These are phyloP conservation scores for Raffaelea ambrosiae DNA, from an alignment of 2,329 filamentous ascomycete species.

Conservation along the genomic window DNA sequence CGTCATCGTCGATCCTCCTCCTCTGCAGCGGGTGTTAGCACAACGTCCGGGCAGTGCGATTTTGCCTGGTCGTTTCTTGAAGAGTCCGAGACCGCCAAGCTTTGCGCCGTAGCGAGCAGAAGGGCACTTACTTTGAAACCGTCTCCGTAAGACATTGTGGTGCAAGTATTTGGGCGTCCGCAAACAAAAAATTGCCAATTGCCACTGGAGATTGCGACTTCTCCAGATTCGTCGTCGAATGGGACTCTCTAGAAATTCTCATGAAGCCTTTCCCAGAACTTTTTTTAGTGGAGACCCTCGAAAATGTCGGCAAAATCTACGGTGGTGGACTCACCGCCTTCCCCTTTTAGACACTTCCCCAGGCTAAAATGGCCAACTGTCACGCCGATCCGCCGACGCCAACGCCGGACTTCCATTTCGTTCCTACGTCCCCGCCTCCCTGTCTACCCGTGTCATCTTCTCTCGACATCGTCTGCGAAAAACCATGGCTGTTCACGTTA, in stretches of 20 bases:
- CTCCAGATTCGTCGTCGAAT: no score
- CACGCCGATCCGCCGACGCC: background rate
- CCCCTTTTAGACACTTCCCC: background rate
- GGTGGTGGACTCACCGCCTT: constrained; percentile 15
- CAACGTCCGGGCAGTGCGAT: no score
- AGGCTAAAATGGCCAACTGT: background rate
- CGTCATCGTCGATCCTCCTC: constrained; percentile 31
- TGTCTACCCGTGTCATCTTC: no score
- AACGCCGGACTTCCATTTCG: background rate
- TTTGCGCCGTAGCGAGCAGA: no score
- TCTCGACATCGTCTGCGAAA: background rate
- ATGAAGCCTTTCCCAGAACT: background rate
- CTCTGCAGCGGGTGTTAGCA: no score
- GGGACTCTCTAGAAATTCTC: no score
- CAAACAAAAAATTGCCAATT: no score
- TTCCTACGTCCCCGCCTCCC: no score
- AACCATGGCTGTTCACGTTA: constrained; percentile 47
- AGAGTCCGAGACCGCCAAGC: no score
- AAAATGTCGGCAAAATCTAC: constrained; percentile 14
- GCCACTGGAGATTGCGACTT: no score
- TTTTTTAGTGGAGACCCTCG: background rate
- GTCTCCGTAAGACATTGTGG: constrained; percentile 14
- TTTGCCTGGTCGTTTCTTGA: no score
- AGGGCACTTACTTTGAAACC: constrained; percentile 12
- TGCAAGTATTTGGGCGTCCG: no score